Evolutionary conservation across 805 yeast species (phyloP).

Genomic region (Lachancea lanzarotensis): DNA sequence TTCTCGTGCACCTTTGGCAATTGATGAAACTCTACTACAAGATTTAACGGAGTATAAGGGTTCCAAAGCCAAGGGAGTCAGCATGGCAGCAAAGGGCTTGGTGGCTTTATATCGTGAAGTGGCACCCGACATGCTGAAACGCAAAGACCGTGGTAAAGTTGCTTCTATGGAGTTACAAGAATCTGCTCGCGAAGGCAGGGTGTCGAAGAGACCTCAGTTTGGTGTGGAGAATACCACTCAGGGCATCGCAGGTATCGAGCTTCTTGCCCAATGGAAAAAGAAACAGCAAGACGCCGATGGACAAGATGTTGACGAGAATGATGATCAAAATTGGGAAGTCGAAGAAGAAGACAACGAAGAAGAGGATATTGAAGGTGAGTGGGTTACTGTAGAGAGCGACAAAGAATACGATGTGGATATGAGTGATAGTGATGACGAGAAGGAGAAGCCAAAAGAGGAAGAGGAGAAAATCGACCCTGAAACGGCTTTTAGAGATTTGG

Average conservation of each 20-base stretch:
- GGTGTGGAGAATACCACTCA: slow-evolving; percentile 68
- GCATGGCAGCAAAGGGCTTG: slow-evolving; percentile 88
- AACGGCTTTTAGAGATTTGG: slow-evolving; percentile 47
- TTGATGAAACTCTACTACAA: slow-evolving; percentile 79
- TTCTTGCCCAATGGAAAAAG: slow-evolving; percentile 72
- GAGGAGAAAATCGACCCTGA: slow-evolving; percentile 33
- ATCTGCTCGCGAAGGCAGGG: slow-evolving; percentile 44
- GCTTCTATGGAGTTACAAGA: slow-evolving; percentile 78
- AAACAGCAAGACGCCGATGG: slow-evolving; percentile 47
- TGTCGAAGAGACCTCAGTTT: slow-evolving; percentile 42
- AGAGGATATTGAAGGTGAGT: slow-evolving; percentile 76
- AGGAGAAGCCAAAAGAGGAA: slow-evolving; percentile 35
- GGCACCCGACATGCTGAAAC: slow-evolving; percentile 90
- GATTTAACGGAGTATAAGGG: slow-evolving; percentile 88
- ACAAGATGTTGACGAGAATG: slow-evolving; percentile 53
- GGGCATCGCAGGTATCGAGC: slow-evolving; percentile 88
- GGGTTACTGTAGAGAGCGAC: slow-evolving; percentile 84
- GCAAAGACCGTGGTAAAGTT: slow-evolving; percentile 87
- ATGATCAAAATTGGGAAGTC: slow-evolving; percentile 54
- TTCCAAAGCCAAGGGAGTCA: slow-evolving; percentile 88
- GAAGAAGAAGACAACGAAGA: slow-evolving; percentile 48
- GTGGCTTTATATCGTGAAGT: slow-evolving; percentile 84
- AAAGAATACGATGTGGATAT: slow-evolving; percentile 56
- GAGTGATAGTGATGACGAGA: slow-evolving; percentile 46
- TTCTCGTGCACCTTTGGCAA: slow-evolving; percentile 90